Percentiles rank a stretch among this genome's conserved stretches.
These are phyloP conservation scores for Cnidoscolus chayamansa DNA, from an alignment of 441 rosid species.

Conservation along the genomic window DNA sequence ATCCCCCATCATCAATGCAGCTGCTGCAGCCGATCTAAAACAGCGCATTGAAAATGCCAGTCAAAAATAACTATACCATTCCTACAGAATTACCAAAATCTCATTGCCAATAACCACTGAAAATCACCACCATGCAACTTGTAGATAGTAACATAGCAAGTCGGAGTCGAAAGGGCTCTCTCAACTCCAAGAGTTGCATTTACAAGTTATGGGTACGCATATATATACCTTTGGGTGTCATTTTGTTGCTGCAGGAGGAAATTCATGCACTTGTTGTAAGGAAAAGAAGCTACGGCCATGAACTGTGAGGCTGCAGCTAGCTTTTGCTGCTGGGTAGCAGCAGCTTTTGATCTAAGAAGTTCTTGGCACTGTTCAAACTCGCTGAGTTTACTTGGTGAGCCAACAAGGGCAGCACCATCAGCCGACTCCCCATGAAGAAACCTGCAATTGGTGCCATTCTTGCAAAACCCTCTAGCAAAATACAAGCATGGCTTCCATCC, in stretches of 20 bases:
- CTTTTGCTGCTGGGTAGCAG: conserved; percentile 58
- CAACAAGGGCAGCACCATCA: conserved; percentile 37
- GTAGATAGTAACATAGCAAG: neutral
- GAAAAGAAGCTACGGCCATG: conserved; percentile 43
- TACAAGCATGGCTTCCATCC: conserved; percentile 93
- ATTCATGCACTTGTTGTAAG: conserved; percentile 57
- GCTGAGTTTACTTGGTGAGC: conserved; percentile 62
- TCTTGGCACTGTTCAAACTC: conserved; percentile 61
- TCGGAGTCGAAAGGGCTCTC: neutral
- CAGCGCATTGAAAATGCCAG: conserved; percentile 11
- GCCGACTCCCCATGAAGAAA: conserved; percentile 58
- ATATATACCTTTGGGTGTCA: conserved; percentile 61
- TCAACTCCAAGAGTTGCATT: neutral
- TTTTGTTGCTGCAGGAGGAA: conserved; percentile 52
- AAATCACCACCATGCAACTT: neutral
- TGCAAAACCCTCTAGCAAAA: conserved; percentile 80
- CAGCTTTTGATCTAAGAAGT: conserved; percentile 70
- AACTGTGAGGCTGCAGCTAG: conserved; percentile 51
- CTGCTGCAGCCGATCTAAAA: conserved; percentile 47
- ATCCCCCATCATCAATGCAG: conserved; percentile 71
- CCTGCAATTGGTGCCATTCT: conserved; percentile 77
- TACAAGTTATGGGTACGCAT: neutral
- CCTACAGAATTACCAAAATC: neutral
- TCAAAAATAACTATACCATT: neutral
- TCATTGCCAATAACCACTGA: neutral